Conservation (phyloP, 805 yeast genomes). For the Lachancea lanzarotensis region DNA sequence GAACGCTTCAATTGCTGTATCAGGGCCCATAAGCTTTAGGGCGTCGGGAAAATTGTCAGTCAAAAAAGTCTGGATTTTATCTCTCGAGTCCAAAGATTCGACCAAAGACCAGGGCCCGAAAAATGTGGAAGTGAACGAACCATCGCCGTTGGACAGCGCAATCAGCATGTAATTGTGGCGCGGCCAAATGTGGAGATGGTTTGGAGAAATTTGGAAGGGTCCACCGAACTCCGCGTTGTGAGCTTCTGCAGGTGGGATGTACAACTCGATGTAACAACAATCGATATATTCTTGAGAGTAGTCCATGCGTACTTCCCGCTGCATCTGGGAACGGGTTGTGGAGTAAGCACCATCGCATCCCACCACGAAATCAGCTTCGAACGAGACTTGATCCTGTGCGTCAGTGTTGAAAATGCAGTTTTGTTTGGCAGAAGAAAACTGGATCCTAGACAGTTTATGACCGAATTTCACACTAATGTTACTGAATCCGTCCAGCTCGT, state of each 20-base stretch:
- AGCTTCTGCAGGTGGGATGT: constrained; percentile 52
- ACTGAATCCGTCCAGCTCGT: constrained; percentile 49
- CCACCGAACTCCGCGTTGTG: constrained; percentile 20
- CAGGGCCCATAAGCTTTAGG: constrained; percentile 54
- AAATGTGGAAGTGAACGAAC: constrained; percentile 83
- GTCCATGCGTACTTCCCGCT: constrained; percentile 61
- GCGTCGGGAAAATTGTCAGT: constrained; percentile 67
- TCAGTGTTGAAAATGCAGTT: constrained; percentile 19
- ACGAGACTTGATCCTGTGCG: constrained; percentile 8
- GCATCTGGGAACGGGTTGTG: constrained; percentile 60
- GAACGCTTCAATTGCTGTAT: constrained; percentile 44
- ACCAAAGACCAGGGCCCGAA: constrained; percentile 74
- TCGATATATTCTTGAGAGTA: constrained; percentile 72
- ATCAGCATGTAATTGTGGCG: constrained; percentile 79
- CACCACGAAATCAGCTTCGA: constrained; percentile 50
- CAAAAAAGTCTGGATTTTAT: constrained; percentile 50
- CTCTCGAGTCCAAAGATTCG: constrained; percentile 42
- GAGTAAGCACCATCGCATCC: constrained; percentile 90
- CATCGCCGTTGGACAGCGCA: constrained; percentile 79
- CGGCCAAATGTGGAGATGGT: constrained; percentile 92
- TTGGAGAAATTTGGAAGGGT: constrained; percentile 54
- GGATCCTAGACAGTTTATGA: constrained; percentile 46
- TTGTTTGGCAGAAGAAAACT: constrained; percentile 26
- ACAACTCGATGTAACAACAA: constrained; percentile 74
- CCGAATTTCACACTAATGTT: constrained; percentile 46